A percentile compares a stretch with the other conserved stretches of the same genome.
phyloP scores from a whole-genome alignment of 2,329 filamentous ascomycete species.

The Trichoderma cornu-damae region DNA sequence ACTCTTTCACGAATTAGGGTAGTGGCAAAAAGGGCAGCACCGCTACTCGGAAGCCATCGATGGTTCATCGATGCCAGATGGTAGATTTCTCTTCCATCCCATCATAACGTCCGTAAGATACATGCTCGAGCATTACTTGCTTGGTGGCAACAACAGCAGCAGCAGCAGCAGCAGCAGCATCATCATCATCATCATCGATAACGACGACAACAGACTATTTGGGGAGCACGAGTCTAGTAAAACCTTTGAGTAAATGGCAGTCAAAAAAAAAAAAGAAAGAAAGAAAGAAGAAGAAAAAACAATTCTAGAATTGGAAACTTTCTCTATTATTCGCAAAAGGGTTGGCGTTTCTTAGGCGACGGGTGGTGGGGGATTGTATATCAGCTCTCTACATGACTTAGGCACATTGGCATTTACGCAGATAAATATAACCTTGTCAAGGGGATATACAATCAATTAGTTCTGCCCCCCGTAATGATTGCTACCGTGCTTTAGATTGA shows the following conservation, averaged over 20 bases:
- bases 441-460: background rate
- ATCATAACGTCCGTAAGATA: background rate
- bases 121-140: background rate
- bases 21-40: background rate
- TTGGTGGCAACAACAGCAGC: background rate
- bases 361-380: background rate
- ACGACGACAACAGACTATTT: background rate
- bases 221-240: background rate
- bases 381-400: background rate
- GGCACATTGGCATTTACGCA: background rate
- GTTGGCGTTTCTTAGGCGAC: constrained; percentile 13
- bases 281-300: too few species aligned
- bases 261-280: too few species aligned
- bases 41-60: background rate
- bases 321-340: background rate
- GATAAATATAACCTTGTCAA: background rate
- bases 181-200: too few species aligned
- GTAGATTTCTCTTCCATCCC: background rate
- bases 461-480: background rate
- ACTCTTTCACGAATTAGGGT: background rate
- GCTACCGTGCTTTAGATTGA: background rate
- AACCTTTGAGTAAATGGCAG: background rate
- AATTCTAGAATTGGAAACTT: constrained; percentile 2
- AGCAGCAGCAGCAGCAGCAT: too few species aligned
- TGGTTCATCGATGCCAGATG: background rate